Conservation (phyloP, 345 rosid genomes). For the Corchorus capsularis region DNA sequence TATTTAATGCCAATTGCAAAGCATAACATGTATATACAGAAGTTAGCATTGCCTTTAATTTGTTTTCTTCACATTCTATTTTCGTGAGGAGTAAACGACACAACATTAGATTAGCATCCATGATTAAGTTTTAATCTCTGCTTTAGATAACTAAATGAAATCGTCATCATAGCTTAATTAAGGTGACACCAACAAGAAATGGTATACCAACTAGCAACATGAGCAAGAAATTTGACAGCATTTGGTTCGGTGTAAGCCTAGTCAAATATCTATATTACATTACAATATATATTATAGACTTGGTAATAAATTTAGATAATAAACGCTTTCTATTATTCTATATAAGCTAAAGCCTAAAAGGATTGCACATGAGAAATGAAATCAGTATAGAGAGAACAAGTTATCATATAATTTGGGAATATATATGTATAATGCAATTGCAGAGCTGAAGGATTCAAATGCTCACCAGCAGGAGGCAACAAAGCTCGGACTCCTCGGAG, state of each 20-base stretch:
- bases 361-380: neutral
- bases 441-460: conserved; percentile 12
- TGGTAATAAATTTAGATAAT: too few species aligned
- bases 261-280: too few species aligned
- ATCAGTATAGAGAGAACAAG: neutral
- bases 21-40: too few species aligned
- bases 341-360: neutral
- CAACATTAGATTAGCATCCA: neutral
- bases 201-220: neutral
- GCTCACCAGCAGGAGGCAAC: conserved; percentile 78
- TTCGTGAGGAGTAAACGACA: neutral
- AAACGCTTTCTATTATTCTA: too few species aligned
- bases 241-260: neutral
- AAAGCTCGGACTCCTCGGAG: conserved; percentile 80
- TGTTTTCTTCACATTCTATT: too few species aligned
- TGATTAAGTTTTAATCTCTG: neutral
- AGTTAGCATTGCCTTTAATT: too few species aligned
- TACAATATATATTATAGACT: too few species aligned
- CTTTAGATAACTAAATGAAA: neutral
- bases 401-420: neutral
- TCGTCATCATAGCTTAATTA: neutral
- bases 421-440: too few species aligned
- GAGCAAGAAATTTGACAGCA: neutral
- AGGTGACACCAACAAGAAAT: neutral
- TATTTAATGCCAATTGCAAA: too few species aligned